Percentiles rank a stretch among this genome's conserved stretches.
phyloP scores from a whole-genome alignment of 306 rosid species.

The Herpetospermum pedunculosum region DNA sequence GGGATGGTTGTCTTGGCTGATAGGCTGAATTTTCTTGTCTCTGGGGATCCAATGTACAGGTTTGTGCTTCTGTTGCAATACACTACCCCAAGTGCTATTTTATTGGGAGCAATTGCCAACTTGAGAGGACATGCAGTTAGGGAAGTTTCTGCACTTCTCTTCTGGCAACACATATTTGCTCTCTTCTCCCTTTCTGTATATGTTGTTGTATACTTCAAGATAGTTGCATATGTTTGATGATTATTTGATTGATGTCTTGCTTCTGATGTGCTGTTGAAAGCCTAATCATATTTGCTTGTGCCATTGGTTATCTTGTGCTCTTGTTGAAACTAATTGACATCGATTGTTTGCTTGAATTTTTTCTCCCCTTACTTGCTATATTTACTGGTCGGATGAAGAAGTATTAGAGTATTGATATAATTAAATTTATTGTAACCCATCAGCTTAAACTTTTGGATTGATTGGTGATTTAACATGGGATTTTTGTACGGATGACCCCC shows the following conservation, averaged over 20 bases:
- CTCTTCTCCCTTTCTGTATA: slow-evolving; percentile 69
- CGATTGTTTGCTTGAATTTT: neutral
- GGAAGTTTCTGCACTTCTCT: slow-evolving; percentile 78
- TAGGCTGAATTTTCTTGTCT: slow-evolving; percentile 45
- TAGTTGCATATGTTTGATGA: neutral
- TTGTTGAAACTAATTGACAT: neutral
- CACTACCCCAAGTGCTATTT: slow-evolving; percentile 79
- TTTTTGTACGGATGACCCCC: too few species aligned
- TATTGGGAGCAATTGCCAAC: slow-evolving; percentile 84
- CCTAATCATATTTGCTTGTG: neutral
- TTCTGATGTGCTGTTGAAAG: neutral
- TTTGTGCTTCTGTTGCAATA: slow-evolving; percentile 77
- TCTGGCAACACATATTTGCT: slow-evolving; percentile 86
- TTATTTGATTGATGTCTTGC: neutral
- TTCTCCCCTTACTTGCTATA: neutral
- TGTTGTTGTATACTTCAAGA: slow-evolving; percentile 52
- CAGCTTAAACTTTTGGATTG: too few species aligned
- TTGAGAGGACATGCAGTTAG: slow-evolving; percentile 84
- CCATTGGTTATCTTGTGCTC: neutral
- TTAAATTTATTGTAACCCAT: too few species aligned
- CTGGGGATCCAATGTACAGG: slow-evolving; percentile 44
- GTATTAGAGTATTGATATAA: neutral
- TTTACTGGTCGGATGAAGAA: neutral
- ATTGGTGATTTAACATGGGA: too few species aligned
- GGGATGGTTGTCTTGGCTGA: slow-evolving; percentile 48